Conservation (phyloP, 768 basidiomycete genomes). For the Termitomyces sp. region DNA sequence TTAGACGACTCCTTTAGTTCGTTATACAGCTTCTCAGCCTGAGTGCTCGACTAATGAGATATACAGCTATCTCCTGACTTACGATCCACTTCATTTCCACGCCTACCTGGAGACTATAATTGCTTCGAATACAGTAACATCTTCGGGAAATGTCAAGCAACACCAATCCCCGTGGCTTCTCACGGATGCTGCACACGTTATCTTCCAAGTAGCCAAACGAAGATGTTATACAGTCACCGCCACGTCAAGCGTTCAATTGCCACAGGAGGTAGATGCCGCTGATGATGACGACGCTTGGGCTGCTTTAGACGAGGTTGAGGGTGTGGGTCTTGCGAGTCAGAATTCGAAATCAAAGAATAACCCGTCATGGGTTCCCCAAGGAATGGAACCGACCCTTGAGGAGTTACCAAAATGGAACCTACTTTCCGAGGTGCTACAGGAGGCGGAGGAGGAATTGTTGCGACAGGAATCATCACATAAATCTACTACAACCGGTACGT, state of each 20-base stretch:
- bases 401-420: constrained; percentile 94
- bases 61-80: constrained; percentile 77
- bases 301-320: constrained; percentile 59
- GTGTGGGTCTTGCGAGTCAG: not conserved
- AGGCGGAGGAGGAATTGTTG: constrained; percentile 84
- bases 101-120: constrained; percentile 87
- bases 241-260: constrained; percentile 15
- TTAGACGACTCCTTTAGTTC: constrained; percentile 78
- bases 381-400: constrained; percentile 83
- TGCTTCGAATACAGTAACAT: constrained; percentile 42
- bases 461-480: constrained; percentile 42
- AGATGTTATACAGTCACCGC: constrained; percentile 64
- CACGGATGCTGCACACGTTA: constrained; percentile 84
- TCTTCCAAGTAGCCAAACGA: constrained; percentile 75
- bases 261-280: constrained; percentile 32
- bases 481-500: constrained; percentile 18
- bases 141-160: constrained; percentile 48
- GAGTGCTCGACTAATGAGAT: not conserved
- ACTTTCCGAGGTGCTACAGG: constrained; percentile 78
- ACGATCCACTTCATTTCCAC: constrained; percentile 88
- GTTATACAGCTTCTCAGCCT: constrained; percentile 17
- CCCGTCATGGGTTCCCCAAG: constrained; percentile 63
- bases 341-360: constrained; percentile 17
- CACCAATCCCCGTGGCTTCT: constrained; percentile 87
- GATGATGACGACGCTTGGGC: constrained; percentile 77